Percentiles rank a stretch among this genome's conserved stretches.
Conservation (phyloP, 1,284 basidiomycete genomes). For the Pholiota adiposa region DNA sequence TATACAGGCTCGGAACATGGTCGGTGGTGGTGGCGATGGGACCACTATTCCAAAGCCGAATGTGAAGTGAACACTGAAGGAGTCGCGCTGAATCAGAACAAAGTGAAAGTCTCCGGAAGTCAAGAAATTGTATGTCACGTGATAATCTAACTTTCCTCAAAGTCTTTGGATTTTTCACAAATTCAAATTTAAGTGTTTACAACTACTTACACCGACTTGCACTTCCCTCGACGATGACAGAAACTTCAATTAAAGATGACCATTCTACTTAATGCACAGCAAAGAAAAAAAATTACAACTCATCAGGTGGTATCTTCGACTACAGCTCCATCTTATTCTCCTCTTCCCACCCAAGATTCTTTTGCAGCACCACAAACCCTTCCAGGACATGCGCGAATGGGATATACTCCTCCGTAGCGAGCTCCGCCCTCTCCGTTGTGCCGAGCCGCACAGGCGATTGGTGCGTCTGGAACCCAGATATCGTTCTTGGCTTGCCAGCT, state of each 20-base stretch:
- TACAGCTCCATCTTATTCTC: slow-evolving; percentile 77
- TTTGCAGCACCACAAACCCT: slow-evolving; percentile 87
- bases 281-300: not conserved
- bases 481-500: slow-evolving; percentile 90
- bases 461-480: slow-evolving; percentile 97
- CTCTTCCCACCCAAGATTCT: slow-evolving; percentile 85
- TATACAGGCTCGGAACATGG: slow-evolving; percentile 22
- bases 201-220: too few relatives aligned
- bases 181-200: too few relatives aligned
- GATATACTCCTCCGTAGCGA: slow-evolving; percentile 97
- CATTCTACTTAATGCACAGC: slow-evolving; percentile 8
- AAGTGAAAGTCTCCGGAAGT: too few relatives aligned
- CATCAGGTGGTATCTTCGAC: not conserved
- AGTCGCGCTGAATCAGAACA: not conserved
- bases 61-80: not conserved
- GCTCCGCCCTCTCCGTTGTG: slow-evolving; percentile 91
- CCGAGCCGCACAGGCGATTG: slow-evolving; percentile 94
- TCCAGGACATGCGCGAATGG: slow-evolving; percentile 90
- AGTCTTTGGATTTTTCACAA: too few relatives aligned
- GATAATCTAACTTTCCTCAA: too few relatives aligned
- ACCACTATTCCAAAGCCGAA: not conserved
- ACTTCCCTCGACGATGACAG: not conserved
- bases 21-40: slow-evolving; percentile 22
- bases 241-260: not conserved
- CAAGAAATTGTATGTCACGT: not conserved